Base-by-base conservation (phyloP, 169 alveolate species). In the Cryptosporidium felis region DNA sequence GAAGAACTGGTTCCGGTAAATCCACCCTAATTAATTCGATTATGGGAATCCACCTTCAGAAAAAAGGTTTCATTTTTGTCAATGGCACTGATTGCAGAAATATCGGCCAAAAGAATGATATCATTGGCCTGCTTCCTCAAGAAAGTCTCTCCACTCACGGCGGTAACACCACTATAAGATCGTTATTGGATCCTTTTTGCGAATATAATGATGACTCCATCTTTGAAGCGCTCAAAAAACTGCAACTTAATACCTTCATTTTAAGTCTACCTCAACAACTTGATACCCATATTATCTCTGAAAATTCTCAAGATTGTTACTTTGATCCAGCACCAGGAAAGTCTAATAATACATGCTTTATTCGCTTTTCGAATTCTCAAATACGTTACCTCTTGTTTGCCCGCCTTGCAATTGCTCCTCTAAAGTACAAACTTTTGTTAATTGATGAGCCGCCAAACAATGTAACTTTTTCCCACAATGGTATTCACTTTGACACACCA, bases 1-100 rank as follows among this genome's bases (percentile, higher is more conserved):
- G 98, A 1, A 92, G 96, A 82, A 92, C 96, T 18, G 98, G 98
- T n/a, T 93, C 97, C 4, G 98, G 98, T 0, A 95, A 95, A 62
- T 89, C 95, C 18, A 88, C 96, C 4, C 63, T 95, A 12, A 42
- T 94, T n/a, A 91, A 94, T 45, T 82, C 96, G 18, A 62, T 94
- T 16, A 91, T 94, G 65, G 91, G 96, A 36, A 80, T 92, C 23
- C 38, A 36, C 26, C 21, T 38, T 21, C 49, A 32, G 23, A 74
- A 14, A 5, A 49, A 16, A 1, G 85, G 85, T n/a, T 3, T 5
- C 41, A 74, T 74, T 18, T 18, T 36, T 3, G 34, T 61, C 0
- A 63, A 63, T 23, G 45, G n/a, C 30, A 2, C 45, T 16, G 28
- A 63, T 16, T 44, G 18, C 5, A 65, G 28, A 18, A 1, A 5